These are phyloP conservation scores for Chlorella ohadii DNA, from an alignment of 139 green algal species.

Conservation along the genomic window DNA sequence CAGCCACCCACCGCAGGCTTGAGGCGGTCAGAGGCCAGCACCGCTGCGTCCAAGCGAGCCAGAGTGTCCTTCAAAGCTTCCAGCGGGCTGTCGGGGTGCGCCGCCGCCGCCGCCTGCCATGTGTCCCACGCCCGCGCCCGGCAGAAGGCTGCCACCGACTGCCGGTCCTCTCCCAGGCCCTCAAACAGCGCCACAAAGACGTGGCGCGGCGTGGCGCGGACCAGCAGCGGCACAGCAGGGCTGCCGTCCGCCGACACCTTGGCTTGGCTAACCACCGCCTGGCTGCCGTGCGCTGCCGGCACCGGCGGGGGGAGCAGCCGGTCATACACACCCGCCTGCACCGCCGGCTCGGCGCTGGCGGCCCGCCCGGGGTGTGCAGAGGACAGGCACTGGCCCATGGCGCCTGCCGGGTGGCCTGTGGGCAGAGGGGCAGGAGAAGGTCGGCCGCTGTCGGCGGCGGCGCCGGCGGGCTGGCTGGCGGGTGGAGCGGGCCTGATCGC, in stretches of 20 bases:
- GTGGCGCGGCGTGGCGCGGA: background rate
- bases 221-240: background rate
- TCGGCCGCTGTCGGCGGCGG: background rate
- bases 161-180: conserved; percentile 4
- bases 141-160: conserved; percentile 4
- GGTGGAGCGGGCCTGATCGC: too few species aligned
- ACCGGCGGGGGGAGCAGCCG: background rate
- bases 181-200: conserved; percentile 27
- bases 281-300: background rate
- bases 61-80: conserved; percentile 21
- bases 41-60: background rate
- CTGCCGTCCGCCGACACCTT: background rate
- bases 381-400: background rate
- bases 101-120: background rate
- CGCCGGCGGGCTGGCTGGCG: too few species aligned
- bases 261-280: conserved; percentile 9
- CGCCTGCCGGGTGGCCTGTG: background rate
- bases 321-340: background rate
- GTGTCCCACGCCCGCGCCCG: conserved; percentile 6
- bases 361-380: too few species aligned
- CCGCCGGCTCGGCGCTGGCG: background rate
- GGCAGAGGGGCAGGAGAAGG: background rate
- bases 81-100: background rate
- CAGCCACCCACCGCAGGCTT: background rate
- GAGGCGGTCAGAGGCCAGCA: background rate